Evolutionary conservation across 805 yeast species (phyloP).

Genomic region (Yarrowia sp.): DNA sequence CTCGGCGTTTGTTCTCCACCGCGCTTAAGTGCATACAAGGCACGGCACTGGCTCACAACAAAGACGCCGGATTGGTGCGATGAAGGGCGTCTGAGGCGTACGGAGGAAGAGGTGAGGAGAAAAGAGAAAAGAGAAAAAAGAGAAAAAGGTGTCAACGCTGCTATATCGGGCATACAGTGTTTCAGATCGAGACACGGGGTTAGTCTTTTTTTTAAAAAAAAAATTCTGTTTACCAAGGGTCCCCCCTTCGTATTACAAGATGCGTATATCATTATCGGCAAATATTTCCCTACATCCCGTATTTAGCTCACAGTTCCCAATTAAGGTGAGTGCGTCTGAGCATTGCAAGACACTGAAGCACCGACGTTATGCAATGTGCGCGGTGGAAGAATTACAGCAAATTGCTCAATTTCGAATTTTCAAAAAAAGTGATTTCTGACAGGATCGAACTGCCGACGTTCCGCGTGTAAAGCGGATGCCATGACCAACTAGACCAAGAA

Average conservation of each 20-base stretch:
- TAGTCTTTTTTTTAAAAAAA: too few species aligned
- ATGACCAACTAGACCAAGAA: not conserved
- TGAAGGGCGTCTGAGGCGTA: slow-evolving; percentile 13
- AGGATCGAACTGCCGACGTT: slow-evolving; percentile 2
- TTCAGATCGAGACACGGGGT: not conserved
- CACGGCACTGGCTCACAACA: slow-evolving; percentile 2
- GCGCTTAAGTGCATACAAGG: slow-evolving; percentile 19
- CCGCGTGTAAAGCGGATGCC: not conserved
- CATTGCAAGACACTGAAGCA: not conserved
- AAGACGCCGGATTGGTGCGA: slow-evolving; percentile 14
- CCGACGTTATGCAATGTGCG: not conserved
- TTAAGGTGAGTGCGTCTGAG: too few species aligned
- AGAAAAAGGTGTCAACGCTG: too few species aligned
- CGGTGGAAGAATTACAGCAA: too few species aligned
- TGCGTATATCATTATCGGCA: not conserved
- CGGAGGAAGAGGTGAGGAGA: not conserved
- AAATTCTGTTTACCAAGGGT: too few species aligned
- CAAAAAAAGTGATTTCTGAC: not conserved
- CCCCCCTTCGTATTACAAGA: too few species aligned
- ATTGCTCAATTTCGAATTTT: too few species aligned
- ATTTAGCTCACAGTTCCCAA: too few species aligned
- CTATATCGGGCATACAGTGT: too few species aligned
- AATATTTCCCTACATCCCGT: not conserved
- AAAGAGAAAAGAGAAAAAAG: not conserved
- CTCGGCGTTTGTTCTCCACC: not conserved